These are phyloP conservation scores for Suillus variegatus DNA, from an alignment of 768 basidiomycete genomes.

Conservation along the genomic window DNA sequence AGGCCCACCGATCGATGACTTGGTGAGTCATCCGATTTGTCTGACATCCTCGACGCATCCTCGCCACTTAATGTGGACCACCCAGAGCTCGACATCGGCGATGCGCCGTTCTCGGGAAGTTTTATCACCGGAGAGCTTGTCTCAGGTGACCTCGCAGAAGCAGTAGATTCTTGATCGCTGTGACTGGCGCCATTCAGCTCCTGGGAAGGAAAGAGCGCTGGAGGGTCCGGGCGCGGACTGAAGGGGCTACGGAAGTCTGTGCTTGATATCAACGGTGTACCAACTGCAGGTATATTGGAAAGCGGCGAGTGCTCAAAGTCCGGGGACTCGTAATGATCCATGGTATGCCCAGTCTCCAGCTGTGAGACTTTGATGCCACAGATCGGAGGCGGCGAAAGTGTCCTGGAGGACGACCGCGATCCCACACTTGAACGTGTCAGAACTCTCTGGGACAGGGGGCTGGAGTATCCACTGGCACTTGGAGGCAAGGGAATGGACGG, in stretches of 20 bases:
- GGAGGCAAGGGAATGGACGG: slow-evolving; percentile 33
- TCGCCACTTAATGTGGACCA: slow-evolving; percentile 31
- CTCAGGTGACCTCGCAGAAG: slow-evolving; percentile 29
- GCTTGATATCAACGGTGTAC: slow-evolving; percentile 27
- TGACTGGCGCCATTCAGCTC: slow-evolving; percentile 9
- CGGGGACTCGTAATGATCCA: slow-evolving; percentile 23
- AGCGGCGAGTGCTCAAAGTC: slow-evolving; percentile 32
- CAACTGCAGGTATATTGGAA: slow-evolving; percentile 30
- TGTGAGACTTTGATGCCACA: slow-evolving; percentile 26
- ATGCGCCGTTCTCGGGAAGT: slow-evolving; percentile 25
- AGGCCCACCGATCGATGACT: slow-evolving; percentile 12
- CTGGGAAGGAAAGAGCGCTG: slow-evolving; percentile 22
- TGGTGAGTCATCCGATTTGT: slow-evolving; percentile 12
- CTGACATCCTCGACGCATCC: slow-evolving; percentile 18
- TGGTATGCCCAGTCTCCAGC: slow-evolving; percentile 29
- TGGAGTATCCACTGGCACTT: slow-evolving; percentile 32
- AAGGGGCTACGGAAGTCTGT: slow-evolving; percentile 25
- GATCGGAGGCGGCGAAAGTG: slow-evolving; percentile 13
- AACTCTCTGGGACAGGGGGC: slow-evolving; percentile 28
- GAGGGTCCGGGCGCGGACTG: slow-evolving; percentile 29
- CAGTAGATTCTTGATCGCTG: slow-evolving; percentile 23
- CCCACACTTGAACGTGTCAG: slow-evolving; percentile 4
- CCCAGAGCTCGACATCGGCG: slow-evolving; percentile 26
- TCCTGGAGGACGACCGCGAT: slow-evolving; percentile 14
- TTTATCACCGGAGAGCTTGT: slow-evolving; percentile 30